These are phyloP conservation scores for Aegilops bicornis DNA, from an alignment of 176 grass and related monocot genomes.

Conservation along the genomic window DNA sequence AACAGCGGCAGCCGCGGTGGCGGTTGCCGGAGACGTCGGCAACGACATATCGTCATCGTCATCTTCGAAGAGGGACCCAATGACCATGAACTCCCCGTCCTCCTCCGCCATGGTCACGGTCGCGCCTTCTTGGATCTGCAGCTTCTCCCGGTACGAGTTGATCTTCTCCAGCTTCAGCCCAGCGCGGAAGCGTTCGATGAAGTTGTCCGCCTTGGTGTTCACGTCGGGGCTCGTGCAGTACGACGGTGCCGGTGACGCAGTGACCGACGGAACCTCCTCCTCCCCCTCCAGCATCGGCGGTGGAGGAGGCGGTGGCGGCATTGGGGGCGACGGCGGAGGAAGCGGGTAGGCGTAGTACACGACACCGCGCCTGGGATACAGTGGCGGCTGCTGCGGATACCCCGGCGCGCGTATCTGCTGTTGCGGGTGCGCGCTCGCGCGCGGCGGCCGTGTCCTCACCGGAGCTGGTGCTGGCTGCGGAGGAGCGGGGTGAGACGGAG, in stretches of 20 bases:
- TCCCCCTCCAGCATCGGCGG: conserved; percentile 35
- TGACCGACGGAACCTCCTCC: conserved; percentile 16
- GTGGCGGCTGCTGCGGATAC: conserved; percentile 32
- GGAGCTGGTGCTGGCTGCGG: conserved; percentile 17
- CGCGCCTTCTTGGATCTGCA: conserved; percentile 29
- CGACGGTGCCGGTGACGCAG: conserved; percentile 35
- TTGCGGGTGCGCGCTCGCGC: conserved; percentile 21
- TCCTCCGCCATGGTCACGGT: conserved; percentile 21
- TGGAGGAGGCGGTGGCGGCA: conserved; percentile 50
- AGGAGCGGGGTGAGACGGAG: conserved; percentile 25
- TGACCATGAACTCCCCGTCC: conserved; percentile 52
- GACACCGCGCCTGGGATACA: conserved; percentile 30
- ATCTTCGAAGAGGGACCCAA: conserved; percentile 55
- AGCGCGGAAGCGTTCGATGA: conserved; percentile 33
- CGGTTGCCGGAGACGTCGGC: conserved; percentile 33
- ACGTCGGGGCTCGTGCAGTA: conserved; percentile 95
- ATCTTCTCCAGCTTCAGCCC: conserved; percentile 89
- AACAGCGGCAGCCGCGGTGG: conserved; percentile 12
- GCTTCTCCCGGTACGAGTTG: conserved; percentile 78
- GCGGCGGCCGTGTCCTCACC: conserved; percentile 17
- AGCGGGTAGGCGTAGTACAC: conserved; percentile 56
- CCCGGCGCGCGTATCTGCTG: not conserved
- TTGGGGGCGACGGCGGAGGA: conserved; percentile 54
- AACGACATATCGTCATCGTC: conserved; percentile 41
- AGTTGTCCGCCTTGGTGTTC: conserved; percentile 75